phyloP scores from a whole-genome alignment of 352 stramenopile species.

The Globisporangium alternatum region DNA sequence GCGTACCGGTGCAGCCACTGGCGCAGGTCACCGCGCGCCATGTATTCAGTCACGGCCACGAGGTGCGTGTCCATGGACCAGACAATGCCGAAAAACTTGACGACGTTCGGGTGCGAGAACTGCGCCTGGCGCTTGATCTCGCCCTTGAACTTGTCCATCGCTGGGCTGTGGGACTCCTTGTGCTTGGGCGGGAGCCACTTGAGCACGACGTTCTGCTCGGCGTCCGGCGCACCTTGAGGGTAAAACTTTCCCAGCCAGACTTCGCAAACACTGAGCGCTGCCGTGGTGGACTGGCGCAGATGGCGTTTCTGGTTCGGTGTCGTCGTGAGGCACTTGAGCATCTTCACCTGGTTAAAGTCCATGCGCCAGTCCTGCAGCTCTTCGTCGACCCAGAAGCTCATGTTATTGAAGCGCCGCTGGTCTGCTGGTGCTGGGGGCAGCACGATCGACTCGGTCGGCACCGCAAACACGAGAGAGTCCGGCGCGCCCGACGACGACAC shows the following conservation, averaged over 20 bases:
- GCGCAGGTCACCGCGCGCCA: conserved; percentile 61
- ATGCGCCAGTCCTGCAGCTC: conserved; percentile 64
- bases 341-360: conserved; percentile 58
- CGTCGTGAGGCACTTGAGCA: conserved; percentile 54
- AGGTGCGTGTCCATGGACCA: conserved; percentile 69
- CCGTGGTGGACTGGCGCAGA: conserved; percentile 31
- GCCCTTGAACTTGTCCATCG: conserved; percentile 53
- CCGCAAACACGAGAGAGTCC: conserved; percentile 2
- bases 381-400: conserved; percentile 65
- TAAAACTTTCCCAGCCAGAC: conserved; percentile 48
- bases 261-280: conserved; percentile 35
- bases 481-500: conserved; percentile 1
- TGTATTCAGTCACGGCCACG: conserved; percentile 72
- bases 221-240: conserved; percentile 25
- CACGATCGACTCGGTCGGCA: neutral
- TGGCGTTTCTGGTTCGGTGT: conserved; percentile 45
- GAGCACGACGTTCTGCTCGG: conserved; percentile 41
- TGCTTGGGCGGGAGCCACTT: conserved; percentile 50
- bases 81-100: conserved; percentile 69
- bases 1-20: conserved; percentile 62
- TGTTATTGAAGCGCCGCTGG: conserved; percentile 23
- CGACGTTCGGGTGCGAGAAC: conserved; percentile 72
- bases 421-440: neutral
- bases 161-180: conserved; percentile 18
- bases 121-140: conserved; percentile 59